Conservation (phyloP, 768 basidiomycete genomes). For the Sarcodon sp. region DNA sequence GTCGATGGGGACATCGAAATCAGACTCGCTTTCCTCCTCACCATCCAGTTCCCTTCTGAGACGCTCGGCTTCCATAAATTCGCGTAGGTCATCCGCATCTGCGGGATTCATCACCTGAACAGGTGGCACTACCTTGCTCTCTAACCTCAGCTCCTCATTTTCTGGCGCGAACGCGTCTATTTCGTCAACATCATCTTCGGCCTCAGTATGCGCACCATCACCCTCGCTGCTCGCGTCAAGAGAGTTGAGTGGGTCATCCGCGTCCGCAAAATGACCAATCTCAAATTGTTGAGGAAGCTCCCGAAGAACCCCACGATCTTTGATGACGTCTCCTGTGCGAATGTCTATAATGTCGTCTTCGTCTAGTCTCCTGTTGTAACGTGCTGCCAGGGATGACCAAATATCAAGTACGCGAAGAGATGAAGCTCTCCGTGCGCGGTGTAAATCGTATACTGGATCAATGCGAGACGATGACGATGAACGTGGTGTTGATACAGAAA, state of each 20-base stretch:
- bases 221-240: constrained; percentile 24
- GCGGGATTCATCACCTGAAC: constrained; percentile 28
- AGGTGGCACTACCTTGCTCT: constrained; percentile 25
- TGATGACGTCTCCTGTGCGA: constrained; percentile 42
- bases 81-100: constrained; percentile 49
- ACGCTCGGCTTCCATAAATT: constrained; percentile 56
- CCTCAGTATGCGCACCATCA: constrained; percentile 23
- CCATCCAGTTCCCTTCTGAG: constrained; percentile 35
- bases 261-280: constrained; percentile 37
- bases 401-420: constrained; percentile 41
- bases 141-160: constrained; percentile 31
- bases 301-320: constrained; percentile 58
- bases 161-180: constrained; percentile 43
- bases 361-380: constrained; percentile 52
- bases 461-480: constrained; percentile 5
- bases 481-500: constrained; percentile 8
- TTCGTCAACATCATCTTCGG: constrained; percentile 30
- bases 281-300: constrained; percentile 23
- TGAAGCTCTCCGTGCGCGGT: constrained; percentile 44
- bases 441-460: constrained; percentile 24
- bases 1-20: constrained; percentile 14
- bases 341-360: constrained; percentile 77
- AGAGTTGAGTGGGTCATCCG: constrained; percentile 7
- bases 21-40: constrained; percentile 28
- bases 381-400: constrained; percentile 59